Percentiles rank a stretch among this genome's conserved stretches.
Conservation (phyloP, 306 rosid genomes). For the Hippophae tibetana region DNA sequence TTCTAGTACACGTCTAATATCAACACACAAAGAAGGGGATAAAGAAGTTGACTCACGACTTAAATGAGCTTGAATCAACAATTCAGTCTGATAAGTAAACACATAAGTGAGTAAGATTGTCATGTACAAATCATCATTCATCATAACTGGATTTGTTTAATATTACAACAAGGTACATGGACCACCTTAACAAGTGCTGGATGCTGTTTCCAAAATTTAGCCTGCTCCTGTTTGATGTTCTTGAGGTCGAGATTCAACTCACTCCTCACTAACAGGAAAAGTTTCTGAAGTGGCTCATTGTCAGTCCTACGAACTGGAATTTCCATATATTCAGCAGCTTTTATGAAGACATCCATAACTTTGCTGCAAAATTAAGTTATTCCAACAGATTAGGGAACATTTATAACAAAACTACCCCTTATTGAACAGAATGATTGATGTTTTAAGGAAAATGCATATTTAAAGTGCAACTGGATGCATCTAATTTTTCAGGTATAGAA, state of each 20-base stretch:
- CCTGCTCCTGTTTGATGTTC: constrained; percentile 97
- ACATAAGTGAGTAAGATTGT: constrained; percentile 14
- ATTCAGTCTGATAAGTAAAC: constrained; percentile 64
- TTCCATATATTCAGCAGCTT: constrained; percentile 91
- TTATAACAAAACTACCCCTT: no score
- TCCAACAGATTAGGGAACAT: constrained; percentile 3
- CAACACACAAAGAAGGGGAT: constrained; percentile 70
- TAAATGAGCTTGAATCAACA: constrained; percentile 93
- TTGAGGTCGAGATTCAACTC: constrained; percentile 96
- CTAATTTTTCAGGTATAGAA: no score
- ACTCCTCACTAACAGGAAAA: constrained; percentile 89
- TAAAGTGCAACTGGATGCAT: no score
- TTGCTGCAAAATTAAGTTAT: constrained; percentile 49
- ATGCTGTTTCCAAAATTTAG: constrained; percentile 98
- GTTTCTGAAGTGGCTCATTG: constrained; percentile 88
- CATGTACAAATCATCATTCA: constrained; percentile 16
- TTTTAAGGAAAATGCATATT: no score
- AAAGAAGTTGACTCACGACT: constrained; percentile 62
- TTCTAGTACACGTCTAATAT: constrained; percentile 78
- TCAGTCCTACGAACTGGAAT: constrained; percentile 97
- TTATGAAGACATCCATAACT: constrained; percentile 96
- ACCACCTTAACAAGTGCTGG: constrained; percentile 91
- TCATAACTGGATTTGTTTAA: background rate
- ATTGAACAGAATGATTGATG: no score
- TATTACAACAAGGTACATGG: constrained; percentile 5